Evolutionary conservation across 1,284 basidiomycete genomes (phyloP).

Genomic region (Naganishia sp.): DNA sequence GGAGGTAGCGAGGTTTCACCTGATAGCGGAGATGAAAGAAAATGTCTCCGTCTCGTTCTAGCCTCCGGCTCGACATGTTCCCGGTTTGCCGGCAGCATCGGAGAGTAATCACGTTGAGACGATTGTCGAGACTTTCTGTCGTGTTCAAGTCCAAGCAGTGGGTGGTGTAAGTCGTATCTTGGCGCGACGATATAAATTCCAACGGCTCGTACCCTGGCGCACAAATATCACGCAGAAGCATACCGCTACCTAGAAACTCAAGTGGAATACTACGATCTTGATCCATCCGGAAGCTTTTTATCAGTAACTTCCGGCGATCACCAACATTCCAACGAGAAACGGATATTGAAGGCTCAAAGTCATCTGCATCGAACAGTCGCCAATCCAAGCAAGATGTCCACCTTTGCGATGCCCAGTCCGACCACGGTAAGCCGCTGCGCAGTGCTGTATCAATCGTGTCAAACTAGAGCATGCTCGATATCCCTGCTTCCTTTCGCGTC

Average conservation of each 20-base stretch:
- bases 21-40: neutral
- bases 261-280: neutral
- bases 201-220: no score
- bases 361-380: neutral
- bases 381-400: constrained; percentile 14
- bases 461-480: no score
- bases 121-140: neutral
- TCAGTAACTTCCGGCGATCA: neutral
- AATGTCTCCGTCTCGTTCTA: neutral
- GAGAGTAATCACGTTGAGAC: neutral
- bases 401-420: constrained; percentile 27
- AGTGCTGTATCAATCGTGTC: no score
- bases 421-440: constrained; percentile 7
- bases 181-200: no score
- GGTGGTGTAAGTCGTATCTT: no score
- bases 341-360: neutral
- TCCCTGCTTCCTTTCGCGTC: no score
- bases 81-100: neutral
- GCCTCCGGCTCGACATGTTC: no score
- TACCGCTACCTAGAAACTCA: neutral
- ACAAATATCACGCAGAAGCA: no score
- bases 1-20: neutral
- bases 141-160: neutral
- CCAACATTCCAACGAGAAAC: neutral
- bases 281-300: no score